phyloP scores from a whole-genome alignment of 2,329 filamentous ascomycete genomes.

The Alternaria atra region DNA sequence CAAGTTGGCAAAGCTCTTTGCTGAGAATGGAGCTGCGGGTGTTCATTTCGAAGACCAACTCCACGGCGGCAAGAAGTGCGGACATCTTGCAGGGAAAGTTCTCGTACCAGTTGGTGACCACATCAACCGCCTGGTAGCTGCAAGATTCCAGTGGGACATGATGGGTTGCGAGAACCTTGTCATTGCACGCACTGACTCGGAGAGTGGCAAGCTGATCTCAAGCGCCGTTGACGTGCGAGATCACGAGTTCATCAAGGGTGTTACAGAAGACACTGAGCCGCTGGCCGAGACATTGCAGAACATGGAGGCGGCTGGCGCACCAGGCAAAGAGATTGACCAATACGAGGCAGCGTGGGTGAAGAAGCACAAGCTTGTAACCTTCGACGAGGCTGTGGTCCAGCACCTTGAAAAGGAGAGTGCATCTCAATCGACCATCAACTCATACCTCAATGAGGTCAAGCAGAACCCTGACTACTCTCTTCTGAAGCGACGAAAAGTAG shows the following conservation, averaged over 20 bases:
- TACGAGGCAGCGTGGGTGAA: conserved; percentile 92
- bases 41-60: conserved; percentile 99
- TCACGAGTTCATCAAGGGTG: conserved; percentile 94
- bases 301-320: conserved; percentile 84
- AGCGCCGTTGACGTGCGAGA: conserved; percentile 93
- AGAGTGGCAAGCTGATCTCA: conserved; percentile 88
- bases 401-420: conserved; percentile 76
- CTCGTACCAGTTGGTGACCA: conserved; percentile 93
- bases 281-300: conserved; percentile 87
- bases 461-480: conserved; percentile 79
- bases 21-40: conserved; percentile 93
- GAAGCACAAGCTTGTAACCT: conserved; percentile 82
- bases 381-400: conserved; percentile 86
- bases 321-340: conserved; percentile 80
- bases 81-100: conserved; percentile 94
- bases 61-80: conserved; percentile 98
- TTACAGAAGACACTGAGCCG: conserved; percentile 79
- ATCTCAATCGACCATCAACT: conserved; percentile 68
- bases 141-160: conserved; percentile 96
- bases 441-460: conserved; percentile 70
- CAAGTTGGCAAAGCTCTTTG: conserved; percentile 96
- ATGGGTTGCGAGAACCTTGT: conserved; percentile 97
- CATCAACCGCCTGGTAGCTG: conserved; percentile 91
- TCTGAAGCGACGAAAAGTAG: conserved; percentile 76
- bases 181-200: conserved; percentile 93